Evolutionary conservation across 805 yeast genomes (phyloP).

Genomic region (Schwanniomyces occidentalis): DNA sequence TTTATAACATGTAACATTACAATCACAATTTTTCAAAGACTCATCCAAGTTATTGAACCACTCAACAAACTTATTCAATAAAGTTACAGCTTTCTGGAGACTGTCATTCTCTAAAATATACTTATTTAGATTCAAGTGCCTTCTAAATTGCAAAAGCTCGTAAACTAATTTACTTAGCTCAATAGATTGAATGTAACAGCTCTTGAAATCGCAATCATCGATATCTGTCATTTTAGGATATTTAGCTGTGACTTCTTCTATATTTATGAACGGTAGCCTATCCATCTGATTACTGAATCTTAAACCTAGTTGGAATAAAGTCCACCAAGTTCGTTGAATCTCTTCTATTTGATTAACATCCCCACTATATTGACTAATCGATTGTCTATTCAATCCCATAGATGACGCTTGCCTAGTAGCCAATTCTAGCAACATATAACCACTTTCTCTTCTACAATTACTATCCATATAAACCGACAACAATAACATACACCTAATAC

Average conservation of each 20-base stretch:
- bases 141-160: neutral
- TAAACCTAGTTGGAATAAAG: slow-evolving; percentile 19
- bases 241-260: neutral
- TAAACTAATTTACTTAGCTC: slow-evolving; percentile 1
- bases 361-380: neutral
- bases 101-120: no score
- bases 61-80: no score
- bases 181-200: slow-evolving; percentile 1
- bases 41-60: neutral
- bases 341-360: neutral
- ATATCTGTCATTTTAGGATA: neutral
- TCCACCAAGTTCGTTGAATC: slow-evolving; percentile 1
- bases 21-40: neutral
- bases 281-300: slow-evolving; percentile 11
- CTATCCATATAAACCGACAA: slow-evolving; percentile 46
- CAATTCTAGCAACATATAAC: slow-evolving; percentile 47
- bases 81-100: no score
- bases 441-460: slow-evolving; percentile 47
- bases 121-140: no score
- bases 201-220: neutral
- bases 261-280: neutral
- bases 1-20: no score
- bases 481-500: slow-evolving; percentile 44
- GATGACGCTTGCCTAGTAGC: slow-evolving; percentile 50
- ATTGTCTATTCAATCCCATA: slow-evolving; percentile 45